Evolutionary conservation across 75 land plant species (phyloP).

Genomic region (Cunninghamia lanceolata): DNA sequence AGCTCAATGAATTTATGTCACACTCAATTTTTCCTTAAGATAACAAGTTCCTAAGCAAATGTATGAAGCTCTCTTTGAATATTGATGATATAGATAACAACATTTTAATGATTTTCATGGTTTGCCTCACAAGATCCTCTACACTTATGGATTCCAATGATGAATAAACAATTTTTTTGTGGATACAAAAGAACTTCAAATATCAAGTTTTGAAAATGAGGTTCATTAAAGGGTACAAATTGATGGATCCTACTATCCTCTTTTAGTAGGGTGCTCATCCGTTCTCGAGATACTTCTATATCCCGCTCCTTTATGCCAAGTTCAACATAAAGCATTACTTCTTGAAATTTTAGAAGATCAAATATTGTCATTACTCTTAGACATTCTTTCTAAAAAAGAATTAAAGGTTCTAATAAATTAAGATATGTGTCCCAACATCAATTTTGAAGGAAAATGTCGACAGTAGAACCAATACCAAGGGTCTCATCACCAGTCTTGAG

Average conservation of each 20-base stretch:
- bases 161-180: slow-evolving; percentile 17
- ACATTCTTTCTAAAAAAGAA: slow-evolving; percentile 18
- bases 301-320: slow-evolving; percentile 15
- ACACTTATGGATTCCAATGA: slow-evolving; percentile 10
- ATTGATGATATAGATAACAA: too few species aligned
- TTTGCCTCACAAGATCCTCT: slow-evolving; percentile 24
- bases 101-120: too few species aligned
- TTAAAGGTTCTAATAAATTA: slow-evolving; percentile 5
- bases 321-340: slow-evolving; percentile 16
- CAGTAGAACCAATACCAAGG: background rate
- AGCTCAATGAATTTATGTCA: slow-evolving; percentile 10
- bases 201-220: slow-evolving; percentile 19
- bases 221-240: slow-evolving; percentile 14
- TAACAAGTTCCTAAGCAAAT: slow-evolving; percentile 16
- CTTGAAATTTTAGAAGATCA: too few species aligned
- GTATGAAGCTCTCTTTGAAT: slow-evolving; percentile 16
- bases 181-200: too few species aligned
- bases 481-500: background rate
- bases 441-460: slow-evolving; percentile 14
- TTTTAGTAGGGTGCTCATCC: background rate
- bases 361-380: slow-evolving; percentile 21
- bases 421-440: slow-evolving; percentile 2
- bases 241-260: background rate
- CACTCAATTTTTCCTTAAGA: slow-evolving; percentile 4
- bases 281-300: background rate